Conservation (phyloP, 2,329 filamentous ascomycete species). For the Didymella segeticola region DNA sequence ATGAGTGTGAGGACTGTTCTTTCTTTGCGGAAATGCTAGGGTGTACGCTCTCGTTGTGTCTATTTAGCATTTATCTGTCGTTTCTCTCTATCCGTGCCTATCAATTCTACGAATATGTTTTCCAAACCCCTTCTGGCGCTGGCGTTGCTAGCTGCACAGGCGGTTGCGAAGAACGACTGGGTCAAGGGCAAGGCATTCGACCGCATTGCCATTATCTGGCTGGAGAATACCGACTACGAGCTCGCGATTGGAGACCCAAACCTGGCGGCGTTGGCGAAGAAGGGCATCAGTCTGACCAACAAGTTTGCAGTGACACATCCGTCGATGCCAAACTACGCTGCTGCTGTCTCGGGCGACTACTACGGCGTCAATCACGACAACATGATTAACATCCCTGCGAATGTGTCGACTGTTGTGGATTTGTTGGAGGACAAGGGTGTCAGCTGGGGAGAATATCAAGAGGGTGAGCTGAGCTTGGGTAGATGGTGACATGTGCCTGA, state of each 20-base stretch:
- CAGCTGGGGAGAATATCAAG: slow-evolving; percentile 71
- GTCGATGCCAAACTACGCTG: slow-evolving; percentile 78
- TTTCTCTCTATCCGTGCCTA: neutral
- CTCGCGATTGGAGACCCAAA: slow-evolving; percentile 69
- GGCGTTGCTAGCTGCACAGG: slow-evolving; percentile 19
- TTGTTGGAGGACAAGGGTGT: slow-evolving; percentile 52
- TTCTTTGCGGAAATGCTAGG: neutral
- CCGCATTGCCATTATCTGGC: slow-evolving; percentile 75
- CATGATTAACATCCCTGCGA: slow-evolving; percentile 58
- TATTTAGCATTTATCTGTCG: neutral
- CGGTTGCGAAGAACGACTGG: slow-evolving; percentile 55
- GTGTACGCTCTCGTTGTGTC: neutral
- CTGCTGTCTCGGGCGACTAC: slow-evolving; percentile 72
- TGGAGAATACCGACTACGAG: slow-evolving; percentile 76
- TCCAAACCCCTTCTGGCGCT: slow-evolving; percentile 19
- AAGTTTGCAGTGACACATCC: slow-evolving; percentile 69
- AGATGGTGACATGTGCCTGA: neutral
- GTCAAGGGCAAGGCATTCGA: slow-evolving; percentile 76
- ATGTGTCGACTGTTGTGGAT: slow-evolving; percentile 51
- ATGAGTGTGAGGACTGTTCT: neutral
- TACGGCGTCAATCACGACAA: slow-evolving; percentile 75
- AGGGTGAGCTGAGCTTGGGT: slow-evolving; percentile 43
- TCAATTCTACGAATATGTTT: slow-evolving; percentile 6
- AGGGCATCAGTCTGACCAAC: slow-evolving; percentile 67
- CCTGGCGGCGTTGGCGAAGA: slow-evolving; percentile 63